Evolutionary conservation across 768 basidiomycete species (phyloP), one percentile per base, ranked within the genome.

Genomic region (Lentinus brumalis): DNA sequence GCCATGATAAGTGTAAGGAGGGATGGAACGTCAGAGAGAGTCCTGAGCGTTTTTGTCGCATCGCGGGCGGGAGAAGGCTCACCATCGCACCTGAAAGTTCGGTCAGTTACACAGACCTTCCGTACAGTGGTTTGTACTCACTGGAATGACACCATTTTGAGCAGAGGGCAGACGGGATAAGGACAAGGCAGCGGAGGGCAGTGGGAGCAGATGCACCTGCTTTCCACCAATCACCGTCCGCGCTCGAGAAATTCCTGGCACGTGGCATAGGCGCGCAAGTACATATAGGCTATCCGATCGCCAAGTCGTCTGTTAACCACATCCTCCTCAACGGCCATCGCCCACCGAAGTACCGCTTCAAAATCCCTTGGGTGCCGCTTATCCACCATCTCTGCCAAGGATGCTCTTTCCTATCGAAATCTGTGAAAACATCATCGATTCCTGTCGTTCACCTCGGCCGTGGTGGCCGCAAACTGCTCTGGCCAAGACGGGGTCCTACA

Each of bases 91-190:
- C 91, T 93, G 44, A 8, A 35, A 40, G 16, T 30, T n/a, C 26
- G 29, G 15, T 15, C 21, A 47, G 46, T 14, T 26, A 7, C 35
- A 7, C 21, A 18, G 1, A 7, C 10, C 18, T 11, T 29, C 18
- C 8, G 21, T 10, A 29, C 26, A 49, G 7, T 18, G 12, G 29
- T 49, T 0, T 10, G 5, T 51, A 78, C 86, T 71, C 64, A 89
- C 87, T 86, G 85, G 67, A 90, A 91, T 11, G 89, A 90, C 15
- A 90, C 89, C 89, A 91, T 88, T 58, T 61, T 41, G 42, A 31
- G 10, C 31, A 26, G 29, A 21, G 49, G 32, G 30, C 35, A 16
- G 21, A 10, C 15, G 32, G n/a, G 38, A 18, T 2, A 21, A 35
- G 38, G 18, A 14, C 26, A 8, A 46, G 57, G 38, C 26, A 50